These are phyloP conservation scores for Tetrapisispora nanseiensis DNA, from an alignment of 805 yeast species.

Conservation along the genomic window DNA sequence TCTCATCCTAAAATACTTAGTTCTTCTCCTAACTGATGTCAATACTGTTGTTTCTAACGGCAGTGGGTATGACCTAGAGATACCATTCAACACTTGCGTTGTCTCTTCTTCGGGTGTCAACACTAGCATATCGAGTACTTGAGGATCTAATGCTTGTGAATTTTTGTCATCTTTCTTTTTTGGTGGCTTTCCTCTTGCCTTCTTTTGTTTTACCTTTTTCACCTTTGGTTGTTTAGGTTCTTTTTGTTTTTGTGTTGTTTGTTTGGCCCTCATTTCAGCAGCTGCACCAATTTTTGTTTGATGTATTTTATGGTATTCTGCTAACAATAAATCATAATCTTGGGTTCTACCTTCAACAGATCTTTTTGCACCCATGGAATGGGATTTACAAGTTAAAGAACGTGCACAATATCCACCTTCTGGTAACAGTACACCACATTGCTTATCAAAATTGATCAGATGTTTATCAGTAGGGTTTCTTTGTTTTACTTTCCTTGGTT, in stretches of 20 bases:
- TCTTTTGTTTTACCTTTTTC: constrained; percentile 27
- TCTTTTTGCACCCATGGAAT: constrained; percentile 96
- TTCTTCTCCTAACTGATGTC: constrained; percentile 60
- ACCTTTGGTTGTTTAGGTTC: constrained; percentile 23
- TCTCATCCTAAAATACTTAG: constrained; percentile 72
- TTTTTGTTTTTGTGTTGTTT: constrained; percentile 36
- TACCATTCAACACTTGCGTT: constrained; percentile 82
- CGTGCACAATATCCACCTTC: constrained; percentile 96
- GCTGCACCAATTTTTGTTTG: constrained; percentile 82
- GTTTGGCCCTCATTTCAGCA: constrained; percentile 68
- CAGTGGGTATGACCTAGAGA: constrained; percentile 64
- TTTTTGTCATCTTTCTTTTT: constrained; percentile 6
- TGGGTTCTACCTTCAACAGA: constrained; percentile 91
- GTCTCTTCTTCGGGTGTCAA: constrained; percentile 89
- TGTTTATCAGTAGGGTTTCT: constrained; percentile 66
- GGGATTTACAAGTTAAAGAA: constrained; percentile 92
- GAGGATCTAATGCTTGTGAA: neutral
- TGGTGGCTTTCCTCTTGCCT: constrained; percentile 19
- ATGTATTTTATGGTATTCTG: constrained; percentile 84
- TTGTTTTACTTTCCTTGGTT: constrained; percentile 35
- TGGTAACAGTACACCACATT: constrained; percentile 91
- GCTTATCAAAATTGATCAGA: constrained; percentile 72
- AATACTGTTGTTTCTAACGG: constrained; percentile 74
- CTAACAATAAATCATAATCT: constrained; percentile 78
- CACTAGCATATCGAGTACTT: constrained; percentile 18